These are phyloP conservation scores for Parafenestella ontariensis DNA, from an alignment of 2,329 filamentous ascomycete genomes.

Conservation along the genomic window DNA sequence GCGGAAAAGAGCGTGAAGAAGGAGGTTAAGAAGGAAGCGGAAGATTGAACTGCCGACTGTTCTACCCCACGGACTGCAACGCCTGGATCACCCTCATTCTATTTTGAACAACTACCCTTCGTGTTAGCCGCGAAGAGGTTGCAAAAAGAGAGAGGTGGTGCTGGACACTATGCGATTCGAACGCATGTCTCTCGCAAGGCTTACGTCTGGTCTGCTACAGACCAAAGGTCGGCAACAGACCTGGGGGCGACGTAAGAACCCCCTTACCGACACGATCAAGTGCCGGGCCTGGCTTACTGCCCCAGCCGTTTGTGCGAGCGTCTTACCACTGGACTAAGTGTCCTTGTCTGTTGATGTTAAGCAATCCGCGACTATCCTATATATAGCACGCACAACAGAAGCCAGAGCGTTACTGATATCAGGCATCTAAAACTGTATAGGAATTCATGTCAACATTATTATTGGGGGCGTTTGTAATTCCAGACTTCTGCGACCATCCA, in stretches of 20 bases:
- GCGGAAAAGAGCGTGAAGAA: background rate
- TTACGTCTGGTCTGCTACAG: background rate
- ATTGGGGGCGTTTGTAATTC: too few species aligned
- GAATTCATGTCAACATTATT: too few species aligned
- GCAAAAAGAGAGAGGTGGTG: background rate
- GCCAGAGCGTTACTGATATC: too few species aligned
- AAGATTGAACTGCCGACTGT: too few species aligned
- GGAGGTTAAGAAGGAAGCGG: background rate
- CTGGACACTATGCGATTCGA: slow-evolving; percentile 2
- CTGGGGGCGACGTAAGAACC: background rate
- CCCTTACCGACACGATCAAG: background rate
- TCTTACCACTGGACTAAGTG: slow-evolving; percentile 10
- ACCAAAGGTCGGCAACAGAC: background rate
- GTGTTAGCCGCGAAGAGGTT: too few species aligned
- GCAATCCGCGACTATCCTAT: slow-evolving; percentile 8
- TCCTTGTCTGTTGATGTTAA: background rate
- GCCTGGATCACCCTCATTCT: too few species aligned
- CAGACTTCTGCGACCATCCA: too few species aligned
- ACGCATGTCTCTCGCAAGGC: slow-evolving; percentile 5
- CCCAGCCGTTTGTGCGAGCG: background rate
- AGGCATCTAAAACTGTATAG: too few species aligned
- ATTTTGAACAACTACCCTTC: too few species aligned
- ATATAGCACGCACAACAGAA: too few species aligned
- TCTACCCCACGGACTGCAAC: too few species aligned
- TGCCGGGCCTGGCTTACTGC: background rate